phyloP scores from a whole-genome alignment of 208 protist genomes.

The Trypanosoma vivax region DNA sequence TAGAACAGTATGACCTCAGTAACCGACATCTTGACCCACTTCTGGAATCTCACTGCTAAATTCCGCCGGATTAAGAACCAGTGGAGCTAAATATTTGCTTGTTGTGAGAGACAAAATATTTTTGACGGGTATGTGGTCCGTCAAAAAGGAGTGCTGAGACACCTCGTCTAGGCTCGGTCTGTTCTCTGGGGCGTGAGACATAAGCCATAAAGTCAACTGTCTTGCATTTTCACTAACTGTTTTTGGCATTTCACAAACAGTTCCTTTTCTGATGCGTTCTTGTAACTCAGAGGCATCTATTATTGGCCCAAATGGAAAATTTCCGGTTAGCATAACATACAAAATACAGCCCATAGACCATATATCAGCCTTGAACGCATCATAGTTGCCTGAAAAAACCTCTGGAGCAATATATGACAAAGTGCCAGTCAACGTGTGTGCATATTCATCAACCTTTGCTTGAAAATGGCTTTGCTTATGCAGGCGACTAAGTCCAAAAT shows the following conservation, averaged over 20 bases:
- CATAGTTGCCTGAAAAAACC: conserved; percentile 68
- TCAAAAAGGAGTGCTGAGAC: conserved; percentile 59
- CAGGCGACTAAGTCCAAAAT: conserved; percentile 85
- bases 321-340: conserved; percentile 72
- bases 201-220: conserved; percentile 53
- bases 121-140: conserved; percentile 34
- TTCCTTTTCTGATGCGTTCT: conserved; percentile 45
- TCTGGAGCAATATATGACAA: conserved; percentile 79
- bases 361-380: conserved; percentile 81
- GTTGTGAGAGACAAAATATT: conserved; percentile 34
- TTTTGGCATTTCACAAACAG: conserved; percentile 40
- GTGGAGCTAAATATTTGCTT: conserved; percentile 26
- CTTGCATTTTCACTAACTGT: conserved; percentile 51
- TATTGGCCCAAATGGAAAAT: conserved; percentile 81
- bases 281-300: conserved; percentile 40
- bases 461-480: conserved; percentile 64
- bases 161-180: conserved; percentile 65
- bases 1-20: not conserved
- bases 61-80: conserved; percentile 44
- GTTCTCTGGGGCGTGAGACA: conserved; percentile 45
- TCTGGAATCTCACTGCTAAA: conserved; percentile 65
- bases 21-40: conserved; percentile 10
- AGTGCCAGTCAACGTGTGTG: conserved; percentile 71
- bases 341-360: conserved; percentile 85
- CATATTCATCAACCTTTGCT: conserved; percentile 53